Conservation (phyloP, 2,329 filamentous ascomycete species). For the Diaporthe sp. region DNA sequence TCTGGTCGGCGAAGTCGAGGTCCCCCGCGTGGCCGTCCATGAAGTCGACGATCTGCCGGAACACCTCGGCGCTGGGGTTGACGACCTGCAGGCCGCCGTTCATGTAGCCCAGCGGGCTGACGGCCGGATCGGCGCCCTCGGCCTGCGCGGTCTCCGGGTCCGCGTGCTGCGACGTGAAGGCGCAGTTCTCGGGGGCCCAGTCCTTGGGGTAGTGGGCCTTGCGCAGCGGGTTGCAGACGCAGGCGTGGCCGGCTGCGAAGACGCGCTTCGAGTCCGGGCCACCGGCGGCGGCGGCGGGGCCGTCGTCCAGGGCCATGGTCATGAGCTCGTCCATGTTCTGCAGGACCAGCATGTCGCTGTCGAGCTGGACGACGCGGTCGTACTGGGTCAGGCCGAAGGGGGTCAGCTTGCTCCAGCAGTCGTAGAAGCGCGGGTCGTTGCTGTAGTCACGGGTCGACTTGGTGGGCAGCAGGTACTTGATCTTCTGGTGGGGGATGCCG, state of each 20-base stretch:
- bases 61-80: conserved; percentile 63
- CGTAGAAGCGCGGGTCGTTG: conserved; percentile 87
- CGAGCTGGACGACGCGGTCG: conserved; percentile 84
- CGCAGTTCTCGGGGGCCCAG: conserved; percentile 74
- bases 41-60: conserved; percentile 63
- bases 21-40: conserved; percentile 62
- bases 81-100: conserved; percentile 72
- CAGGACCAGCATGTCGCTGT: conserved; percentile 88
- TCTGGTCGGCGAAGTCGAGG: conserved; percentile 73
- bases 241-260: conserved; percentile 88
- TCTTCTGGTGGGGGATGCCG: conserved; percentile 77
- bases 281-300: conserved; percentile 41
- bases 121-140: conserved; percentile 58
- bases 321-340: conserved; percentile 94
- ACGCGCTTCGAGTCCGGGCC: conserved; percentile 69
- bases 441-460: conserved; percentile 74
- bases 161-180: conserved; percentile 68
- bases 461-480: conserved; percentile 80
- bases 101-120: conserved; percentile 64
- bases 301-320: conserved; percentile 74
- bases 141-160: conserved; percentile 63
- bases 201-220: conserved; percentile 83
- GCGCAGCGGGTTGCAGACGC: conserved; percentile 86
- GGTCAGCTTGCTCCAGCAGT: conserved; percentile 90
- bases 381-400: conserved; percentile 85